Conservation (phyloP, 2,329 filamentous ascomycete genomes). For the Beauveria asiatica region DNA sequence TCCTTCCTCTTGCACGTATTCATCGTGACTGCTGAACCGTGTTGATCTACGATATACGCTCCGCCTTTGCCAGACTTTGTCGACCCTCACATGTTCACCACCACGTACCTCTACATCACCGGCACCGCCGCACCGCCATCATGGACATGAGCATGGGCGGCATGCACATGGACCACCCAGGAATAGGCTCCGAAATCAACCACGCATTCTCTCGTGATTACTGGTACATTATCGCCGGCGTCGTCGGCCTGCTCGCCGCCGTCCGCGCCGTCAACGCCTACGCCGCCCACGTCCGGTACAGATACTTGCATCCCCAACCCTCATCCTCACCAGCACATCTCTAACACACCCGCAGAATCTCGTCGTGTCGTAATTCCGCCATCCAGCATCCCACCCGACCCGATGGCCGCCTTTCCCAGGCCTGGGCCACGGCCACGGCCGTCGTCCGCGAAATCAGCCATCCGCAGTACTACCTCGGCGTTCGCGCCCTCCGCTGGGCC, state of each 20-base stretch:
- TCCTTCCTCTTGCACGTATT: too few relatives aligned
- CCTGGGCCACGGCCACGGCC: constrained; percentile 52
- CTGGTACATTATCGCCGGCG: constrained; percentile 50
- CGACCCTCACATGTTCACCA: not conserved
- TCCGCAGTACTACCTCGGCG: constrained; percentile 43
- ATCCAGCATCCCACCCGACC: constrained; percentile 45
- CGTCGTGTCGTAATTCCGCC: constrained; percentile 33
- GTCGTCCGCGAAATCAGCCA: constrained; percentile 47
- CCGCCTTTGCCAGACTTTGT: not conserved
- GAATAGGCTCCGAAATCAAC: constrained; percentile 36
- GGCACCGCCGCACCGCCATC: not conserved
- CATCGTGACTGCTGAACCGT: too few relatives aligned
- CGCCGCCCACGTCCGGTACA: constrained; percentile 34
- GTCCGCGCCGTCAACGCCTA: constrained; percentile 36
- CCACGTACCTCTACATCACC: not conserved
- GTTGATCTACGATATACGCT: too few relatives aligned
- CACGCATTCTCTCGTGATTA: constrained; percentile 44
- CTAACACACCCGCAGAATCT: constrained; percentile 30
- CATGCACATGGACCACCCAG: constrained; percentile 25
- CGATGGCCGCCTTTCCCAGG: constrained; percentile 34
- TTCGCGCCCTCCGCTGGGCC: constrained; percentile 42
- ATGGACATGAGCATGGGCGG: constrained; percentile 23
- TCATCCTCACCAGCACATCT: not conserved
- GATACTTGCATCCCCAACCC: not conserved
- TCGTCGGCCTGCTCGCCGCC: constrained; percentile 33